Evolutionary conservation across 805 yeast species (phyloP), one percentile per base, ranked within the genome.

Genomic region (Wickerhamiella galacta): DNA sequence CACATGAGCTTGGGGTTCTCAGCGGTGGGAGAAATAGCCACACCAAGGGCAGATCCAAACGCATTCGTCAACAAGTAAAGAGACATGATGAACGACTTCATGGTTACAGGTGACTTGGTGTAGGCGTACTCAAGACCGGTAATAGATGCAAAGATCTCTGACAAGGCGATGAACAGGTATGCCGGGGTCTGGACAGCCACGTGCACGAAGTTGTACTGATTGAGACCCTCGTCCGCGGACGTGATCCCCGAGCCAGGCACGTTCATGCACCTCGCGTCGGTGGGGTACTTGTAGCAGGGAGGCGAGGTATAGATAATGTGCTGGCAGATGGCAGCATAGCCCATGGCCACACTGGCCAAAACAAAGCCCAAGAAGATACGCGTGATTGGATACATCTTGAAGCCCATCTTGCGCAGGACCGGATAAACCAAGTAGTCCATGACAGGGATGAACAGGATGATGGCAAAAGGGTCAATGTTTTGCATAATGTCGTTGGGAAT

Each of bases 101-200:
- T 71, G 31, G 66, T 57, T 6, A 63, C 64, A 26, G 90, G 90
- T 4, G 90, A 87, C 58, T 78, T 75, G 18, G 83, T 72, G 58
- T 75, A 79, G 14, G 92, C 92, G 49, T 75, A 77, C 58, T 79
- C 90, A 44, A 75, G 66, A 45, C 87, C 90, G 16, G 90, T 77
- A 45, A 77, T 69, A 33, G 79, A 74, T 20, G 85, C 83, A 44
- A 79, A 67, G 42, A 78, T 77, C 55, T 79, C 92, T 12, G 83
- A 70, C 34, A 75, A 51, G 9, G 79, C 87, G 53, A 75, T 71
- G 41, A 79, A 57, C 27, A 75, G 64, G 54, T 78, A 79, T 3
- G 82, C 76, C 12, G 76, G 76, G n/a, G 66, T 61, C 57, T 77
- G 85, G 39, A 71, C 60, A 42, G 79, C 80, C 42, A 79, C 72